A percentile compares a stretch with the other conserved stretches of the same genome.
These are phyloP conservation scores for Jacaranda copaia DNA, from an alignment of 257 asterid species.

Conservation along the genomic window DNA sequence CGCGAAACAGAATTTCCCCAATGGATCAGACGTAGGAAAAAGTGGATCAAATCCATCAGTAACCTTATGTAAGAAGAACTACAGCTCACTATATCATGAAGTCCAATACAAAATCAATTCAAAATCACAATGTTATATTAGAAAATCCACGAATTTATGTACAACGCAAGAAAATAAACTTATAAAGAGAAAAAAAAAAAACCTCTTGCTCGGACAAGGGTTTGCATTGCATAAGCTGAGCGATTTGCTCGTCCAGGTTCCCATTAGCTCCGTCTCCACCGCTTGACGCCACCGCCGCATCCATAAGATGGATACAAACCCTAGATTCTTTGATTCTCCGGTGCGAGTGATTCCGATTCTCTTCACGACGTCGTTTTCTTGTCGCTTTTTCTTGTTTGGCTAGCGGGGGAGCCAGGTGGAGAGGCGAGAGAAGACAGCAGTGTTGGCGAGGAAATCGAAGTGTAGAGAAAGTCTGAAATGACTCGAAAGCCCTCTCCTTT, in stretches of 20 bases:
- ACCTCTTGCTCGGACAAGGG: conserved; percentile 73
- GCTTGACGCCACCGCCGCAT: conserved; percentile 47
- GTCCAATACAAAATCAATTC: conserved; percentile 5
- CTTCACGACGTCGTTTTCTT: conserved; percentile 32
- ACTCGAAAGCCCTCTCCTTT: not conserved
- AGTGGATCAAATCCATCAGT: not conserved
- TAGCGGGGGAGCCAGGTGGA: conserved; percentile 1
- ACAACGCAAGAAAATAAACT: not conserved
- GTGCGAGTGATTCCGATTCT: conserved; percentile 1
- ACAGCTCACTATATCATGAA: conserved; percentile 30
- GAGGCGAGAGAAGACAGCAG: not conserved
- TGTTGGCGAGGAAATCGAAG: conserved; percentile 16
- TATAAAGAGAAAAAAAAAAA: not conserved
- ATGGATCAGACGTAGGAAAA: conserved; percentile 22
- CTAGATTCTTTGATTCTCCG: conserved; percentile 9
- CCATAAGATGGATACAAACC: conserved; percentile 33
- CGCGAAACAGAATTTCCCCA: not conserved
- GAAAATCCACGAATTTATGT: not conserved
- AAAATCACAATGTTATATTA: conserved; percentile 1
- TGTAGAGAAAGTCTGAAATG: not conserved
- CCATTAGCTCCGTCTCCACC: conserved; percentile 48
- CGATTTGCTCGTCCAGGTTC: conserved; percentile 63
- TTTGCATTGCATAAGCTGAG: conserved; percentile 75
- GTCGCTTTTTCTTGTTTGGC: not conserved
- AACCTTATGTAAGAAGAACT: not conserved